phyloP scores from a whole-genome alignment of 345 rosid genomes.

The Bretschneidera sinensis region DNA sequence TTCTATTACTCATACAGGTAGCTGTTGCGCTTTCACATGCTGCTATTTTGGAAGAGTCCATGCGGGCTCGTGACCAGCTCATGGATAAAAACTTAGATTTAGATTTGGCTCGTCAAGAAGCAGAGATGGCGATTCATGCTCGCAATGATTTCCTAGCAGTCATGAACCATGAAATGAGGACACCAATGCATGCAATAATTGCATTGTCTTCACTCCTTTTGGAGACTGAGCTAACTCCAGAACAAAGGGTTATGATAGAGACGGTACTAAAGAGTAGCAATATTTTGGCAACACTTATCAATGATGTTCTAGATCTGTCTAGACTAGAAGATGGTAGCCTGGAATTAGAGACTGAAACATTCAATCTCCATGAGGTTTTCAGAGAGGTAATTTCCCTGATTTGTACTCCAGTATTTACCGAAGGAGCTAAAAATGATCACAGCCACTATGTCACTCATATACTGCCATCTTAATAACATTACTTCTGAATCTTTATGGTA shows the following conservation, averaged over 20 bases:
- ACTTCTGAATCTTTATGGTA: constrained; percentile 17
- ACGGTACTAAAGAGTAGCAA: constrained; percentile 86
- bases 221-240: constrained; percentile 74
- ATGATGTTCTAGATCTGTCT: constrained; percentile 90
- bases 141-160: constrained; percentile 92
- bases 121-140: constrained; percentile 87
- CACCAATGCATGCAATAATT: constrained; percentile 86
- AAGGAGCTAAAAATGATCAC: background rate
- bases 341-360: constrained; percentile 49
- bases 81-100: constrained; percentile 76
- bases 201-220: constrained; percentile 84
- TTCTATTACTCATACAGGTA: constrained; percentile 43
- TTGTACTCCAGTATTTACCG: background rate
- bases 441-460: background rate
- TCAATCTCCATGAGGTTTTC: constrained; percentile 60
- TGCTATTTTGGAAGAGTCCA: constrained; percentile 89
- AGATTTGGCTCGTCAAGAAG: constrained; percentile 79
- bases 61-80: constrained; percentile 83
- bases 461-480: background rate
- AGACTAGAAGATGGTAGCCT: constrained; percentile 93
- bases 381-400: constrained; percentile 52
- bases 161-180: constrained; percentile 98
- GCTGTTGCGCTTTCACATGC: constrained; percentile 99
- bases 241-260: constrained; percentile 86
- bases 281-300: constrained; percentile 75